Percentiles rank a stretch among this genome's conserved stretches.
Evolutionary conservation across 2,329 filamentous ascomycete genomes (phyloP).

Genomic region (Aschersonia sp.): DNA sequence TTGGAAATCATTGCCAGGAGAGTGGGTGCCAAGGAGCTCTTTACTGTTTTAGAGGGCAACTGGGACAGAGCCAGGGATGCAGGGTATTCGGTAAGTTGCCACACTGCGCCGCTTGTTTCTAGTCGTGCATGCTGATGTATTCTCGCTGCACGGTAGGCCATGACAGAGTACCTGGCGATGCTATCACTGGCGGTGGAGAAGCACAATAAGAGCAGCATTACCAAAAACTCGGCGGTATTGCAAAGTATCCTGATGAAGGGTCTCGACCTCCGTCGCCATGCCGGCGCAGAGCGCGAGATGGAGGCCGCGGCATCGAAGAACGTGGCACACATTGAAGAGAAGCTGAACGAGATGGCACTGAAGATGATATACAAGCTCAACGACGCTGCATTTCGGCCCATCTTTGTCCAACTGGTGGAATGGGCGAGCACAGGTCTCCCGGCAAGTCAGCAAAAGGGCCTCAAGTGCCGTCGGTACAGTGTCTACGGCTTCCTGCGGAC

Average conservation of each 20-base stretch:
- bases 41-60: conserved; percentile 56
- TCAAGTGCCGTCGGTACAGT: conserved; percentile 51
- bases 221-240: conserved; percentile 58
- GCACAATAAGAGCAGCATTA: conserved; percentile 63
- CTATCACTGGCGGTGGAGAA: conserved; percentile 60
- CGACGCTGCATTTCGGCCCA: conserved; percentile 79
- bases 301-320: conserved; percentile 27
- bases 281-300: conserved; percentile 31
- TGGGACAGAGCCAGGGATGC: conserved; percentile 50
- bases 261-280: conserved; percentile 51
- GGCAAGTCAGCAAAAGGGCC: conserved; percentile 45
- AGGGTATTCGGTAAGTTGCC: conserved; percentile 43
- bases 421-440: conserved; percentile 53
- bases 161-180: conserved; percentile 54
- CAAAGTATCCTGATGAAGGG: conserved; percentile 46
- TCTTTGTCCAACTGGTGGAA: conserved; percentile 76
- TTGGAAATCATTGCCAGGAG: conserved; percentile 62
- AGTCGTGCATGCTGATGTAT: too few relatives aligned
- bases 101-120: too few relatives aligned
- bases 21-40: conserved; percentile 62
- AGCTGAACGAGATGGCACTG: conserved; percentile 56
- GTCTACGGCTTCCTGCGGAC: conserved; percentile 67
- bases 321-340: conserved; percentile 45
- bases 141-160: conserved; percentile 29
- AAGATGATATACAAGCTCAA: conserved; percentile 96